A percentile compares a stretch with the other conserved stretches of the same genome.
These are phyloP conservation scores for Coelastrella sp. DNA, from an alignment of 139 green algal species.

Conservation along the genomic window DNA sequence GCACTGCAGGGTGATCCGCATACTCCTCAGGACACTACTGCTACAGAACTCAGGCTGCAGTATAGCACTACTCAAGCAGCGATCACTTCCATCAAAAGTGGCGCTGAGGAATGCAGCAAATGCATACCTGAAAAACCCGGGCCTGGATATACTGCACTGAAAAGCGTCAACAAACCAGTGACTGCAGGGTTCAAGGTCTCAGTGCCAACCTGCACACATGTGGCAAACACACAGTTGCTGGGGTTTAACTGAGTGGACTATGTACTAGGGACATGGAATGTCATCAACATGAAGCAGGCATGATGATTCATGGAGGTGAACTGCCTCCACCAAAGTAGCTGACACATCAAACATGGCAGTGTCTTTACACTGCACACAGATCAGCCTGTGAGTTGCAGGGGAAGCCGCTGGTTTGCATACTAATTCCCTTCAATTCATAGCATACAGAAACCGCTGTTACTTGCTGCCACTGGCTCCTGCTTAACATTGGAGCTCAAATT, in stretches of 20 bases:
- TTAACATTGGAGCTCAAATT: background rate
- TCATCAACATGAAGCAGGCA: background rate
- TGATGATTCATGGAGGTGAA: too few relatives aligned
- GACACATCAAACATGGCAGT: too few relatives aligned
- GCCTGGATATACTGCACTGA: background rate
- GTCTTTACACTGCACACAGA: too few relatives aligned
- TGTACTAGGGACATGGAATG: background rate
- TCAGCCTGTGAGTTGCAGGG: too few relatives aligned
- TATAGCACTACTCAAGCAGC: background rate
- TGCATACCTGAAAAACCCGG: constrained; percentile 23
- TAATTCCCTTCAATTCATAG: too few relatives aligned
- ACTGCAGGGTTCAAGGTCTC: background rate
- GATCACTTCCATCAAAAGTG: background rate
- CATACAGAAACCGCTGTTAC: too few relatives aligned
- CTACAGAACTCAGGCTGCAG: background rate
- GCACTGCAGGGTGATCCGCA: too few relatives aligned
- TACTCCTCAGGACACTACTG: too few relatives aligned
- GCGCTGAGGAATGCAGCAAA: background rate
- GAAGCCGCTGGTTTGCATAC: too few relatives aligned
- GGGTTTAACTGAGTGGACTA: background rate
- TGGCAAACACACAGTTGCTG: too few relatives aligned
- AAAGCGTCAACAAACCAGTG: background rate
- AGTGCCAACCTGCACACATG: background rate
- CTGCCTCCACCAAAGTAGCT: too few relatives aligned
- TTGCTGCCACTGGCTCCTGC: too few relatives aligned